Percentiles rank a stretch among this genome's conserved stretches.
Evolutionary conservation across 495 filamentous ascomycete species (phyloP).

Genomic region (Beverwykella pulmonaria): DNA sequence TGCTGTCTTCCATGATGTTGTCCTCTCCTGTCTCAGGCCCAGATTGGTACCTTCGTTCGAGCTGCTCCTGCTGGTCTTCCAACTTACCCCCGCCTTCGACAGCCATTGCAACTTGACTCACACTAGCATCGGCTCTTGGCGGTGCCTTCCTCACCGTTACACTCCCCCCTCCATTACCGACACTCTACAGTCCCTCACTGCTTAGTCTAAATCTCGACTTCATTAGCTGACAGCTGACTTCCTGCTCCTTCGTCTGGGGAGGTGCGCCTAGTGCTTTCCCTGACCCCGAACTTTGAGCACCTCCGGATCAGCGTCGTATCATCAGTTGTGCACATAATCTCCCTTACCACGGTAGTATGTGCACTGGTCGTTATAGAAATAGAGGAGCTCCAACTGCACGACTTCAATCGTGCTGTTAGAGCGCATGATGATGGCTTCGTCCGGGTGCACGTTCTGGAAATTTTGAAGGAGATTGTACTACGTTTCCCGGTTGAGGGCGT

Average conservation of each 20-base stretch:
- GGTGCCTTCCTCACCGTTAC: too few relatives aligned
- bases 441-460: neutral
- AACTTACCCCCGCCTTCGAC: too few relatives aligned
- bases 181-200: neutral
- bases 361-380: constrained; percentile 5
- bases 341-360: neutral
- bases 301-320: neutral
- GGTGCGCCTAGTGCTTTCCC: constrained; percentile 12
- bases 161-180: too few relatives aligned
- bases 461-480: constrained; percentile 2
- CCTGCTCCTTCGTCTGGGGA: constrained; percentile 24
- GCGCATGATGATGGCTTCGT: constrained; percentile 3
- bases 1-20: too few relatives aligned
- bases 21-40: too few relatives aligned
- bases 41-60: neutral
- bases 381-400: neutral
- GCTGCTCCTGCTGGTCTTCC: neutral
- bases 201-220: neutral
- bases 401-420: constrained; percentile 11
- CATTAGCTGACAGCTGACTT: neutral
- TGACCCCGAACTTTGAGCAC: constrained; percentile 6
- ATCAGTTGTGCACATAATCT: neutral
- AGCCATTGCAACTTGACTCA: too few relatives aligned
- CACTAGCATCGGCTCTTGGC: too few relatives aligned
- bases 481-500: constrained; percentile 7